Evolutionary conservation across 106 monocot genomes (phyloP), one percentile per base, ranked within the genome.

Genomic region (Acorus calamus): DNA sequence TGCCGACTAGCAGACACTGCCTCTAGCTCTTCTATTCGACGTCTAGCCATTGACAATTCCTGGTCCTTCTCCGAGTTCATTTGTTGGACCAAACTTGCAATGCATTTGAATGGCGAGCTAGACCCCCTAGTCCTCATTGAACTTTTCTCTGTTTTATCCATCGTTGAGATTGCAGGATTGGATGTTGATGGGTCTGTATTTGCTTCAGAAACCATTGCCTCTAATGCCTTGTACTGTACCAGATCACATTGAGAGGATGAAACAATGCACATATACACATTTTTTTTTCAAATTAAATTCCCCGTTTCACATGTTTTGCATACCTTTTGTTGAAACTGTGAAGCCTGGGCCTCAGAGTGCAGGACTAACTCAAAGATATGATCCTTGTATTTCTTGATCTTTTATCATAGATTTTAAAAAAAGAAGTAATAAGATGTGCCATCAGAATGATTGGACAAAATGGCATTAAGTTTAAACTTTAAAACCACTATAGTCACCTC

Each of bases 271-370:
- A 13, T 56, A 7, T 45, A 2, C 12, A 4, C 11, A 48, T 64
- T 11, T 49, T 45, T n/a, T 12, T 59, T 59, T 55, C 52, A 51
- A 41, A 52, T 57, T 11, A 57, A 11, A 57, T 12, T 5, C 6
- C 12, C 44, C 8, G 4, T 51, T 11, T 50, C 52, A 11, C 11
- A 4, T 82, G 4, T 51, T 11, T 50, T 56, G 11, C 11, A 4
- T 82, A 89, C 89, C 89, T 83, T 85, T 59, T 80, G 78, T 63
- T 77, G 73, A 55, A 77, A 89, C 55, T 77, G 61, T 58, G 85
- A 74, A 46, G 85, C 82, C 64, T 89, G 89, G 13, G 85, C 82
- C 77, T 89, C 89, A 60, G 89, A 85, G 60, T 85, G 89, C 68
- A 89, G 55, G 43, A 85, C 63, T 53, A 89, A 61, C 72, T 89